Percentiles rank a stretch among this genome's conserved stretches.
phyloP scores from a whole-genome alignment of 192 early-diverging fungal genomes.

The Paraglomus brasilianum region DNA sequence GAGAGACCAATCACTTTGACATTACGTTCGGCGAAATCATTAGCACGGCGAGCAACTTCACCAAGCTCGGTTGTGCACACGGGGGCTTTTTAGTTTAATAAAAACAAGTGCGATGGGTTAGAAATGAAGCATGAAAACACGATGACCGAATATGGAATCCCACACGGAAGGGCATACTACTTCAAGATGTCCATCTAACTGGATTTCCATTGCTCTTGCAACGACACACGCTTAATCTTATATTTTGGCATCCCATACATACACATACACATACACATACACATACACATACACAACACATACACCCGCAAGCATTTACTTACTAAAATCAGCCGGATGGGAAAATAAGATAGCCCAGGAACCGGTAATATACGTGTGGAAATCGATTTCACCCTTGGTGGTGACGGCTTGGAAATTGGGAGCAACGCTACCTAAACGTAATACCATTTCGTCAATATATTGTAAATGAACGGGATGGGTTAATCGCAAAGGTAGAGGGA shows the following conservation, averaged over 20 bases:
- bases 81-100: slow-evolving; percentile 61
- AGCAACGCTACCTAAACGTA: slow-evolving; percentile 45
- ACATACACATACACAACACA: not conserved
- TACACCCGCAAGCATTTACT: slow-evolving; percentile 26
- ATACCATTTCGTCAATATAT: slow-evolving; percentile 16
- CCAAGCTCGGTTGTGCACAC: slow-evolving; percentile 98
- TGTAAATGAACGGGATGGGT: too few species aligned
- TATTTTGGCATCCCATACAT: too few species aligned
- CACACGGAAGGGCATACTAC: too few species aligned
- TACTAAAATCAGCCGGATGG: slow-evolving; percentile 95
- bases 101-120: not conserved
- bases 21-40: slow-evolving; percentile 75
- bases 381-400: slow-evolving; percentile 86
- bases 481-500: too few species aligned
- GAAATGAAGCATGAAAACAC: too few species aligned
- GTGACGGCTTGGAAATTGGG: slow-evolving; percentile 81
- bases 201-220: too few species aligned
- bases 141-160: too few species aligned
- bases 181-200: too few species aligned
- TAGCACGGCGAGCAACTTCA: slow-evolving; percentile 76
- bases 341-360: slow-evolving; percentile 97
- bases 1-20: slow-evolving; percentile 95
- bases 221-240: too few species aligned
- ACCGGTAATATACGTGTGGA: slow-evolving; percentile 84
- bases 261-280: too few species aligned